A percentile compares a stretch with the other conserved stretches of the same genome.
Conservation (phyloP, 495 filamentous ascomycete genomes). For the Neurospora sp. region DNA sequence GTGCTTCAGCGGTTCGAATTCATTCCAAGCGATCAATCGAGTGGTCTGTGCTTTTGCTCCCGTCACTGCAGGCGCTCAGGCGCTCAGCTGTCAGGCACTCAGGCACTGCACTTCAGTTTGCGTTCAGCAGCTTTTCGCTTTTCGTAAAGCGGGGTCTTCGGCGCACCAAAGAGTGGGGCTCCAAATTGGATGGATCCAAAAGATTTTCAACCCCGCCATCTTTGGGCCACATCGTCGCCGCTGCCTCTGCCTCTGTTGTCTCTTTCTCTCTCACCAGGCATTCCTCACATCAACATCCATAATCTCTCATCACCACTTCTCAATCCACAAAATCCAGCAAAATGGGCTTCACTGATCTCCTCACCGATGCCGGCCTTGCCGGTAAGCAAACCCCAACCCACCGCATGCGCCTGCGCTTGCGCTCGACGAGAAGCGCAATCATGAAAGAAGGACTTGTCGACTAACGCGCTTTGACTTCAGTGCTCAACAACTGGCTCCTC, state of each 20-base stretch:
- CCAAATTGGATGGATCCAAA: slow-evolving; percentile 2
- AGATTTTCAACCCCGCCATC: slow-evolving; percentile 17
- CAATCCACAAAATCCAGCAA: slow-evolving; percentile 5
- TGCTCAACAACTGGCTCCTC: slow-evolving; percentile 84
- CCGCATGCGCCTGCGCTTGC: background rate
- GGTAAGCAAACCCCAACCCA: slow-evolving; percentile 42
- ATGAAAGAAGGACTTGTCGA: background rate
- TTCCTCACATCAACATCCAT: background rate
- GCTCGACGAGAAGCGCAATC: background rate
- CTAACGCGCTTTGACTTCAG: slow-evolving; percentile 36
- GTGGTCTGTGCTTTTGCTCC: background rate
- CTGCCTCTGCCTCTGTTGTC: slow-evolving; percentile 1
- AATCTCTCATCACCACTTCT: background rate
- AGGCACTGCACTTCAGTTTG: background rate
- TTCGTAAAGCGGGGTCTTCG: background rate
- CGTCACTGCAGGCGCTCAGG: background rate
- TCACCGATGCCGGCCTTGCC: slow-evolving; percentile 76
- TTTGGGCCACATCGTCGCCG: slow-evolving; percentile 3
- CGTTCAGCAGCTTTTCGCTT: background rate
- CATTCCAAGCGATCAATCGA: background rate
- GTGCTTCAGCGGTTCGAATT: background rate
- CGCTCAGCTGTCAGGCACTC: background rate
- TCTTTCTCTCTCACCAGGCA: slow-evolving; percentile 2
- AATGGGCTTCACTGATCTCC: slow-evolving; percentile 96
- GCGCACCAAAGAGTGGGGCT: background rate